Base-by-base conservation (phyloP, 1,284 basidiomycete species). In the Thelephora terrestris region DNA sequence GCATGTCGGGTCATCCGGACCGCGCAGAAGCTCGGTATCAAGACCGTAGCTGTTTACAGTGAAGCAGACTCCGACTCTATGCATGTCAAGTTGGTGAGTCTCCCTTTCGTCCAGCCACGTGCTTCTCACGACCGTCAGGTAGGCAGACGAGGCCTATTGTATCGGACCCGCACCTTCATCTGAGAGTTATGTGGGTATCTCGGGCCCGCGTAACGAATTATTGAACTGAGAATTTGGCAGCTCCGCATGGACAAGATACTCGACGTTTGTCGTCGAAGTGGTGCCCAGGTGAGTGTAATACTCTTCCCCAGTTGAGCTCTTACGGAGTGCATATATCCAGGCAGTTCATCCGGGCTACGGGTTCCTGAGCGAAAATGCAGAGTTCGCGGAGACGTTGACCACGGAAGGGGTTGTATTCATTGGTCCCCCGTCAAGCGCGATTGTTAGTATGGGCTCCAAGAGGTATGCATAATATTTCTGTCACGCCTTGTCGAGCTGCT, bases 131-230 rank as follows among this genome's bases (percentile, higher is more conserved):
- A 18, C 27, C 17, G 29, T 47, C 18, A 38, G 39, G 48, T 45
- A 91, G 84, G 93, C 94, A n/a, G 93, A 97, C 61, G 93, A 97
- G 61, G 92, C 93, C 4, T 94, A 91, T 61, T 89, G 86, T 57
- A 92, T 97, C 46, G 93, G 94, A 1, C 90, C 91, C 16, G 88
- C 93, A 1, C 82, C 85, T 0, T 92, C 90, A 0, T 67, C 84
- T 0, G 84, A 95, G 62, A 93, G 90, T 58, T 96, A 97, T 69
- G 88, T 90, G 50, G 62, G 82, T 74, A 0, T 3, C 18, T 29
- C 20, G 20, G 21, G 24, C 17, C 40, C 45, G 45, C 29, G 2
- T 40, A 27, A 29, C 12, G 25, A 36, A 29, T 47, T 45, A 57
- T 47, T 29, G n/a, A n/a, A 27, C 12, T 32, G 29, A 32, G 14